A percentile compares a stretch with the other conserved stretches of the same genome.
Evolutionary conservation across 2,329 filamentous ascomycete species (phyloP).

Genomic region (Apiospora hydei): DNA sequence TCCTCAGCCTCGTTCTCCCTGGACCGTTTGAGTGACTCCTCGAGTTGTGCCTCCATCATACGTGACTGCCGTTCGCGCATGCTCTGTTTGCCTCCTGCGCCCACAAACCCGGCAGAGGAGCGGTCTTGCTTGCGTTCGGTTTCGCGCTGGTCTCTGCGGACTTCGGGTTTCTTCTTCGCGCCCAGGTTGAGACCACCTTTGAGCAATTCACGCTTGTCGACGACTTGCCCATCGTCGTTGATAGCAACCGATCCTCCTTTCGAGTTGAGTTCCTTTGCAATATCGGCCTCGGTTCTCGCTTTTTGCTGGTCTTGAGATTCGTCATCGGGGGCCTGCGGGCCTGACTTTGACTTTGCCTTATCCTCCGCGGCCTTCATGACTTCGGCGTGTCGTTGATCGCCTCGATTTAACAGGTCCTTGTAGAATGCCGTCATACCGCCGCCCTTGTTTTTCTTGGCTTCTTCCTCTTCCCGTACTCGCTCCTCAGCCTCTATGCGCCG

Average conservation of each 20-base stretch:
- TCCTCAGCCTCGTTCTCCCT: conserved; percentile 74
- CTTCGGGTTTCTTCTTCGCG: conserved; percentile 64
- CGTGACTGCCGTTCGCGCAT: conserved; percentile 78
- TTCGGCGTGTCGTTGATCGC: conserved; percentile 74
- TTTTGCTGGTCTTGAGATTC: conserved; percentile 48
- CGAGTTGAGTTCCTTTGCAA: conserved; percentile 72
- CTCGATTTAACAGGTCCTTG: conserved; percentile 73
- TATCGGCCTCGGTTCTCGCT: conserved; percentile 65
- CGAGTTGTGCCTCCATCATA: conserved; percentile 82
- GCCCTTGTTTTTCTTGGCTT: conserved; percentile 68
- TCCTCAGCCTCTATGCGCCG: conserved; percentile 75
- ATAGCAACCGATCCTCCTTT: conserved; percentile 68
- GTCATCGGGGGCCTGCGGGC: conserved; percentile 40
- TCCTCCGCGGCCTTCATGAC: conserved; percentile 72
- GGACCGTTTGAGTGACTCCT: conserved; percentile 74
- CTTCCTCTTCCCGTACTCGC: conserved; percentile 67
- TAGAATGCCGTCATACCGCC: conserved; percentile 84
- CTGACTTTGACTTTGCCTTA: conserved; percentile 54
- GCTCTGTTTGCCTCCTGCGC: conserved; percentile 64
- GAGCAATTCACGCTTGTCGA: conserved; percentile 84
- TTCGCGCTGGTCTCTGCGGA: conserved; percentile 41
- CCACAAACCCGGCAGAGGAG: conserved; percentile 45
- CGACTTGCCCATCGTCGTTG: conserved; percentile 84
- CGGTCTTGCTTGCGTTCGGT: conserved; percentile 41
- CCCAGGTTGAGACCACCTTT: conserved; percentile 77